Evolutionary conservation across 2,329 filamentous ascomycete species (phyloP), one percentile per base, ranked within the genome.

Genomic region (Apiospora malaysiana): DNA sequence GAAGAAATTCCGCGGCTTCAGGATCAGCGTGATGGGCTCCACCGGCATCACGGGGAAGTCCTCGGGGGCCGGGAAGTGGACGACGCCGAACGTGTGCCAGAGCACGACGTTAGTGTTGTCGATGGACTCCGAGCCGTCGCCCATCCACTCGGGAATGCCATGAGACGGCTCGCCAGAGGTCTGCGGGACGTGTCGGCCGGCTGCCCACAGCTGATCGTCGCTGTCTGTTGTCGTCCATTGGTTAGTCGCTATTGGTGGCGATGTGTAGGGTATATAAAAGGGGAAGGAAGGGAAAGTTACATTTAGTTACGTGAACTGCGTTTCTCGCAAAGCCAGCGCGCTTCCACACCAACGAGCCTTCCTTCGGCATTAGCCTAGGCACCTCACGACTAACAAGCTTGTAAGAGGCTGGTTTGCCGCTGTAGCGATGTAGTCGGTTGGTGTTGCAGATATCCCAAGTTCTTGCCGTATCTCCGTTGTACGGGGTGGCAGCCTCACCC

Each of bases 371-470:
- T 23, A 98, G 83, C 0, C 86, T 83, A 0, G 95, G 93, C 0
- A 95, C 92, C 77, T 97, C 95, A 63, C 95, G 87, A 79, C 93
- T 95, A 47, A 97, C 94, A 1, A 98, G 89, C 85, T 97, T 97
- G 81, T 97, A 98, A 69, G 89, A 91, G 0, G 92, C 90, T 0
- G 94, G 93, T 83, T 96, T 97, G 79, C 93, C 90, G 81, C 92
- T 95, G 84, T 95, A 92, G 0, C 93, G 92, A 81, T 97, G 94
- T n/a, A 96, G 78, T 79, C 92, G 94, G 82, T 87, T 92, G 75
- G 92, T 91, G 81, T 98, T 97, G 78, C 88, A 88, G 81, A 98
- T 97, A 71, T 97, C 95, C 95, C 95, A 98, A 0, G 94, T 95
- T 25, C 95, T 87, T 72, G 90, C 91, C 0, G 93, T 95, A 14